Evolutionary conservation across 352 stramenopile genomes (phyloP), one percentile per base, ranked within the genome.

Genomic region (Globisporangium middletonii): DNA sequence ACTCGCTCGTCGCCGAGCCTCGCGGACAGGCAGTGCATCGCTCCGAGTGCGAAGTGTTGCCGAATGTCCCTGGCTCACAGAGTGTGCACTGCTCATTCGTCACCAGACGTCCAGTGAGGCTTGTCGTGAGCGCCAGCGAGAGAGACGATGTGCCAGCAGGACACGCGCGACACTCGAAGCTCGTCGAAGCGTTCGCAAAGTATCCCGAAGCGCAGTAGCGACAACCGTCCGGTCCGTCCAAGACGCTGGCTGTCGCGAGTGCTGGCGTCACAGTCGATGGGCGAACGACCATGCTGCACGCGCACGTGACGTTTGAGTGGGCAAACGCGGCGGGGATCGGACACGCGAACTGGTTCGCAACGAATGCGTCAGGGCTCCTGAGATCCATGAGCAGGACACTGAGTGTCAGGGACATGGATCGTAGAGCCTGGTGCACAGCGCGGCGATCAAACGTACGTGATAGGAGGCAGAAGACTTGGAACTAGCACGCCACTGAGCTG

Each of bases 11-110:
- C 37, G 53, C 16, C 2, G 58, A 67, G n/a, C 75, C 73, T 23
- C 48, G 47, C 2, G 64, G 53, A 42, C 75, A 86, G 18, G 57
- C 53, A 28, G 19, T 53, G 54, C 81, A 91, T 42, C 50, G 47
- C 9, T 23, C 59, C 15, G 60, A 64, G 15, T 64, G 63, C 51
- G 63, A 75, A 1, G 54, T 41, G 18, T 78, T 77, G 0, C 60
- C 52, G 57, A 83, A 86, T 3, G 65, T 87, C 12, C 81, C 81
- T 35, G 73, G 62, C 8, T 45, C 27, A 26, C 81, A 92, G 5
- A 65, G 48, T 16, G 47, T 45, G 43, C 81, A 83, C 5, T 27
- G 33, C 13, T 69, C 45, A 7, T 56, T 64, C 23, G 50, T 62
- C 13, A 19, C 51, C 46, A 1, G 51, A 48, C 4, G 4, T 47